Percentiles rank a stretch among this genome's conserved stretches.
These are phyloP conservation scores for Nemania sp. DNA, from an alignment of 2,329 filamentous ascomycete species.

Conservation along the genomic window DNA sequence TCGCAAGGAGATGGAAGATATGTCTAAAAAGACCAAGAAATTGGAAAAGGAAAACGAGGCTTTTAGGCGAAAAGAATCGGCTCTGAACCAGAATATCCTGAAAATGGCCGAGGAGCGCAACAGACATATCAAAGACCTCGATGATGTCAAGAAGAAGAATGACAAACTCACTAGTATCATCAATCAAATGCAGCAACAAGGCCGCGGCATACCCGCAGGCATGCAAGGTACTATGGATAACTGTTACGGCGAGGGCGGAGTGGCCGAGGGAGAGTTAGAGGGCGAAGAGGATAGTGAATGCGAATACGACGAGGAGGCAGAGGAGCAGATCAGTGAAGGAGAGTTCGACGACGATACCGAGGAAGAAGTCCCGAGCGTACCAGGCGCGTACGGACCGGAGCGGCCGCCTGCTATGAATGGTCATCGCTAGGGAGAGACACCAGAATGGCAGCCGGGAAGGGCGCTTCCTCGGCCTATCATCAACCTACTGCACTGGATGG, in stretches of 20 bases:
- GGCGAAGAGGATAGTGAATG: slow-evolving; percentile 72
- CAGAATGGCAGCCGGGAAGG: slow-evolving; percentile 36
- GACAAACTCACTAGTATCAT: slow-evolving; percentile 94
- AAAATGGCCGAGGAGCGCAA: slow-evolving; percentile 96
- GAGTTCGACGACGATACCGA: slow-evolving; percentile 65
- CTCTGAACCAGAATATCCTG: slow-evolving; percentile 93
- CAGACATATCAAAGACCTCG: slow-evolving; percentile 78
- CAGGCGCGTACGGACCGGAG: slow-evolving; percentile 48
- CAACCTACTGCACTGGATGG: slow-evolving; percentile 27
- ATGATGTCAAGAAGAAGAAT: slow-evolving; percentile 85
- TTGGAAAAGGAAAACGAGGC: slow-evolving; percentile 96
- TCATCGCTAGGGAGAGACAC: slow-evolving; percentile 48
- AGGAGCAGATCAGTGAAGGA: slow-evolving; percentile 55
- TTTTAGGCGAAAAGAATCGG: slow-evolving; percentile 91
- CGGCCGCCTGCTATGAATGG: slow-evolving; percentile 50
- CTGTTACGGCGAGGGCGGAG: slow-evolving; percentile 71
- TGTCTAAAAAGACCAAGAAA: slow-evolving; percentile 98
- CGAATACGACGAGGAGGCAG: slow-evolving; percentile 72
- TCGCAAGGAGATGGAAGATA: slow-evolving; percentile 99
- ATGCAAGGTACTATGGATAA: slow-evolving; percentile 70
- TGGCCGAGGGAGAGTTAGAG: slow-evolving; percentile 72
- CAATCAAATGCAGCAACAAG: slow-evolving; percentile 95
- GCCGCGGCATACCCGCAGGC: slow-evolving; percentile 78
- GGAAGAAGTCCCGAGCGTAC: slow-evolving; percentile 57
- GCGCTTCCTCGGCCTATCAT: slow-evolving; percentile 29